Percentiles rank a stretch among this genome's conserved stretches.
Evolutionary conservation across 768 basidiomycete genomes (phyloP).

Genomic region (Leccinum ochraceum): DNA sequence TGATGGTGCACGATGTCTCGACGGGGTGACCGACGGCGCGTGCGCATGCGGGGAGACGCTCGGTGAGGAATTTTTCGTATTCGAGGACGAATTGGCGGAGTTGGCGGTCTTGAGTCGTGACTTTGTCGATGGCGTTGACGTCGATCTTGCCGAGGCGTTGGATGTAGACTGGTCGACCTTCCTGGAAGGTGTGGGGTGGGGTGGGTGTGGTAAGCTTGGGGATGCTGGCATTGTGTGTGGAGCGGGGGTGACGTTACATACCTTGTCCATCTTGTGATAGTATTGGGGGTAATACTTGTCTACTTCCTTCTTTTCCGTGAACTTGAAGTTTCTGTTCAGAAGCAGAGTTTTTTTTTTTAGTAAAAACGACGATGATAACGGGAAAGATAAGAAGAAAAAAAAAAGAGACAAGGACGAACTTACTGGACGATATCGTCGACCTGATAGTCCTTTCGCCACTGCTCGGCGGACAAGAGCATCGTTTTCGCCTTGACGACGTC

Average conservation of each 20-base stretch:
- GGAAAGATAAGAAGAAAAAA: too few relatives aligned
- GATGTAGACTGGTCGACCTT: slow-evolving; percentile 94
- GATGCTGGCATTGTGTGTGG: background rate
- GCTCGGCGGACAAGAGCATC: slow-evolving; percentile 81
- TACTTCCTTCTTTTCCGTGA: slow-evolving; percentile 78
- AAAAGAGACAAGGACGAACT: slow-evolving; percentile 24
- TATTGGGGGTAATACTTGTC: slow-evolving; percentile 94
- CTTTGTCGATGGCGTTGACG: slow-evolving; percentile 74
- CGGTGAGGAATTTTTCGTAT: slow-evolving; percentile 85
- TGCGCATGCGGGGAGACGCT: slow-evolving; percentile 82
- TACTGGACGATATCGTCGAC: slow-evolving; percentile 74
- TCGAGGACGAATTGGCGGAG: slow-evolving; percentile 87
- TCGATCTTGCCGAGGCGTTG: slow-evolving; percentile 91
- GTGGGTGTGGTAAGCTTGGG: background rate
- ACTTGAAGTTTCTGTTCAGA: slow-evolving; percentile 73
- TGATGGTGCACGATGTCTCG: slow-evolving; percentile 97
- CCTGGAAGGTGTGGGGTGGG: too few relatives aligned
- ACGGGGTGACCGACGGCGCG: slow-evolving; percentile 76
- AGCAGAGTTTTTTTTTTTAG: background rate
- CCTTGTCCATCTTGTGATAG: slow-evolving; percentile 96
- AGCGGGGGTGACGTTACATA: slow-evolving; percentile 27
- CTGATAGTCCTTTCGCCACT: slow-evolving; percentile 88
- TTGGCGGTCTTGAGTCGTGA: slow-evolving; percentile 86
- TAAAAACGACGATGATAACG: background rate
- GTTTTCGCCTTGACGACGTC: slow-evolving; percentile 78